Conservation (phyloP, 257 asterid species). For the Rauvolfia tetraphylla region DNA sequence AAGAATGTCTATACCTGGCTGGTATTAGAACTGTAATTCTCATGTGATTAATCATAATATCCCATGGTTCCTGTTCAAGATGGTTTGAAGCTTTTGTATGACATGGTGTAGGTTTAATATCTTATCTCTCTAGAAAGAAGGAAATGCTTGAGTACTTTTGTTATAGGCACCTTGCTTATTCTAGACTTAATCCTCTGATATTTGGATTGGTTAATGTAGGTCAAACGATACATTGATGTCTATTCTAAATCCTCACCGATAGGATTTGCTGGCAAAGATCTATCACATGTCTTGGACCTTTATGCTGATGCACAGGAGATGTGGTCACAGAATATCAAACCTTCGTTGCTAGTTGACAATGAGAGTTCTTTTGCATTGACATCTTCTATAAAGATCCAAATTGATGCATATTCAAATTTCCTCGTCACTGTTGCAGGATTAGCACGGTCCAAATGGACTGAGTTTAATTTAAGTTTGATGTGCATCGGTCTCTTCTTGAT, state of each 20-base stretch:
- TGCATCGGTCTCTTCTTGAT: slow-evolving; percentile 68
- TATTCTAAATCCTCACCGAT: slow-evolving; percentile 87
- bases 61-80: not conserved
- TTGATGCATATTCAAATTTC: slow-evolving; percentile 66
- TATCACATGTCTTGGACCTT: slow-evolving; percentile 58
- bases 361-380: slow-evolving; percentile 32
- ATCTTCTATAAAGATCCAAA: slow-evolving; percentile 46
- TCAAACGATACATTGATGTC: slow-evolving; percentile 88
- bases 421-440: slow-evolving; percentile 75
- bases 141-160: not conserved
- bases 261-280: slow-evolving; percentile 87
- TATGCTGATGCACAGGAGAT: slow-evolving; percentile 71
- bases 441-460: slow-evolving; percentile 98
- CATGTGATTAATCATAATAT: not conserved
- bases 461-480: slow-evolving; percentile 84
- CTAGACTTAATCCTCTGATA: slow-evolving; percentile 9
- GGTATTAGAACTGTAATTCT: not conserved
- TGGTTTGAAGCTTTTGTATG: not conserved
- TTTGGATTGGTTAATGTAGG: slow-evolving; percentile 52
- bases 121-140: not conserved
- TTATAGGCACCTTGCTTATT: slow-evolving; percentile 10
- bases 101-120: not conserved
- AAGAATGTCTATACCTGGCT: not conserved
- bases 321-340: slow-evolving; percentile 56
- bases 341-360: slow-evolving; percentile 28